These are phyloP conservation scores for Ambrosia trifida DNA, from an alignment of 129 eudicot species.

Conservation along the genomic window DNA sequence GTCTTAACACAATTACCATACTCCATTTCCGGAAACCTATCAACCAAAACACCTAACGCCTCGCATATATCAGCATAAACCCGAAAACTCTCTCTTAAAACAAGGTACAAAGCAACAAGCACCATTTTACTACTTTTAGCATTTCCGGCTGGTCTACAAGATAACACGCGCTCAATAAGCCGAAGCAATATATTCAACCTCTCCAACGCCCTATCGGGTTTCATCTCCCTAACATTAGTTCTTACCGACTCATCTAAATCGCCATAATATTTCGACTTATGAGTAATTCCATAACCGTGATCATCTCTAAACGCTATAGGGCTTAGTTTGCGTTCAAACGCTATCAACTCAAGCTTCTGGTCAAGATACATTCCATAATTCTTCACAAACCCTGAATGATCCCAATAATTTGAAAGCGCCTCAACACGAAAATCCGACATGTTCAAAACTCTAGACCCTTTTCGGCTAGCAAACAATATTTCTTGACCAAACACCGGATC, in stretches of 20 bases:
- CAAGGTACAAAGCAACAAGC: constrained; percentile 54
- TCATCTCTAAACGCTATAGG: constrained; percentile 47
- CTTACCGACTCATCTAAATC: constrained; percentile 48
- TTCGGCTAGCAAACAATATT: constrained; percentile 54
- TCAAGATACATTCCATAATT: constrained; percentile 64
- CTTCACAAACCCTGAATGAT: constrained; percentile 73
- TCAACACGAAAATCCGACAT: constrained; percentile 77
- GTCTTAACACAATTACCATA: constrained; percentile 60
- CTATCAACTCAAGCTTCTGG: constrained; percentile 63
- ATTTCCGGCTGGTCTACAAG: constrained; percentile 63
- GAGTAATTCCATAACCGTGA: constrained; percentile 45
- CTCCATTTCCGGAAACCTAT: constrained; percentile 64
- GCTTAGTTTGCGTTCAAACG: constrained; percentile 53
- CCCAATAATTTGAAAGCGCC: constrained; percentile 78
- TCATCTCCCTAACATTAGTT: constrained; percentile 55
- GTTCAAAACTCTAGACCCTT: constrained; percentile 61
- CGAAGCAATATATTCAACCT: constrained; percentile 59
- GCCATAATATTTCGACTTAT: constrained; percentile 45
- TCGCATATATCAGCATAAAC: constrained; percentile 65
- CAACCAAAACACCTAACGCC: constrained; percentile 53
- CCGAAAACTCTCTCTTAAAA: constrained; percentile 67
- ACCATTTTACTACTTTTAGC: constrained; percentile 68
- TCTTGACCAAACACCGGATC: constrained; percentile 52
- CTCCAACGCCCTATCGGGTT: constrained; percentile 55
- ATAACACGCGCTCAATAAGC: constrained; percentile 60